Percentiles rank a stretch among this genome's conserved stretches.
phyloP scores from a whole-genome alignment of 371 early-diverging fungal genomes.

The Phascolomyces articulosus region DNA sequence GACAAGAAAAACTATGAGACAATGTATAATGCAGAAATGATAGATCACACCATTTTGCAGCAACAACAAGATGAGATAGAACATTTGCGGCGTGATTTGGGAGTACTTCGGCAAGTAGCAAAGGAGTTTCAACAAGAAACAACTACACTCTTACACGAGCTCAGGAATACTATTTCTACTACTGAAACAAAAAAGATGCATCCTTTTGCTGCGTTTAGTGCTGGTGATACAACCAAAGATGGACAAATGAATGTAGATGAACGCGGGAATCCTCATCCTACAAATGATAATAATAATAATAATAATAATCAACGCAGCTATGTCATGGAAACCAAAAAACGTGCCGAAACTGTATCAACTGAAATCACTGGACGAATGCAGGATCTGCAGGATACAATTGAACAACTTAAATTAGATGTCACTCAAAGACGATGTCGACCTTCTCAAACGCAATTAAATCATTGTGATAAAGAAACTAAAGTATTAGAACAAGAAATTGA shows the following conservation, averaged over 20 bases:
- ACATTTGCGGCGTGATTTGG: conserved; percentile 49
- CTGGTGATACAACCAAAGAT: too few relatives aligned
- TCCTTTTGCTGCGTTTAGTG: too few relatives aligned
- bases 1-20: conserved; percentile 2
- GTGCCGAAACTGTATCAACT: conserved; percentile 59
- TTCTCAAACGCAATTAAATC: conserved; percentile 51
- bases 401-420: conserved; percentile 80
- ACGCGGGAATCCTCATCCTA: not conserved
- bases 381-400: conserved; percentile 69
- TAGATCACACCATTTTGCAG: conserved; percentile 22
- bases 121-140: conserved; percentile 44
- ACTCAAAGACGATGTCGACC: conserved; percentile 72
- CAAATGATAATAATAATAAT: conserved; percentile 23
- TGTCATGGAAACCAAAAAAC: conserved; percentile 63
- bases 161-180: conserved; percentile 11
- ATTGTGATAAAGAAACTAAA: conserved; percentile 53
- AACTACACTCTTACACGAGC: conserved; percentile 26
- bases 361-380: conserved; percentile 63
- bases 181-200: not conserved
- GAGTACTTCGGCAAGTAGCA: conserved; percentile 55
- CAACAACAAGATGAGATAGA: conserved; percentile 47
- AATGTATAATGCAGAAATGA: conserved; percentile 5
- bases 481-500: conserved; percentile 48
- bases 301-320: conserved; percentile 32
- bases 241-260: too few relatives aligned